Percentiles rank a stretch among this genome's conserved stretches.
phyloP scores from a whole-genome alignment of 148 eudicot genomes.

The Vaccinium vitisidaea region DNA sequence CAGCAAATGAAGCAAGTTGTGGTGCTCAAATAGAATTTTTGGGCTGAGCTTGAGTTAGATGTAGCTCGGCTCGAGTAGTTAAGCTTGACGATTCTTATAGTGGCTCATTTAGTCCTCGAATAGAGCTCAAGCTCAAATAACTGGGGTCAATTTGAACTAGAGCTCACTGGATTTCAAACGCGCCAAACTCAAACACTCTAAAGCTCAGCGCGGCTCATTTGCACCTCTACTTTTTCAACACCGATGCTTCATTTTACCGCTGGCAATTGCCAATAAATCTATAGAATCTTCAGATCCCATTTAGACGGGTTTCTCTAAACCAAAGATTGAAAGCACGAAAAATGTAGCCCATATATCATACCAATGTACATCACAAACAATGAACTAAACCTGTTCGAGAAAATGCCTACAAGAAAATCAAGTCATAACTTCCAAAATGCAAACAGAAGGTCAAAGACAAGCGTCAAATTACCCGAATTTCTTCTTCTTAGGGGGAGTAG shows the following conservation, averaged over 20 bases:
- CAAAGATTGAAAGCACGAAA: neutral
- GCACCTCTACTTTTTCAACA: neutral
- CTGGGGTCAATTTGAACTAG: neutral
- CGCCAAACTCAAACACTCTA: neutral
- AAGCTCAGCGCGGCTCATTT: neutral
- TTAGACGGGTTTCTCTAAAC: neutral
- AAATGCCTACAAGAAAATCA: slow-evolving; percentile 33
- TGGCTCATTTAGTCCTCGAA: neutral
- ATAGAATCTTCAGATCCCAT: neutral
- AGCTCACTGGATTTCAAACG: neutral
- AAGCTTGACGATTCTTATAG: neutral
- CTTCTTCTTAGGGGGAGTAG: slow-evolving; percentile 47
- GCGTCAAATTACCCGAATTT: slow-evolving; percentile 63
- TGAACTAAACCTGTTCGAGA: slow-evolving; percentile 29
- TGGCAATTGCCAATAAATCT: neutral
- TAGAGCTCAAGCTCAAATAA: neutral
- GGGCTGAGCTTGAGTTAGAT: too few relatives aligned
- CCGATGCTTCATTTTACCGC: neutral
- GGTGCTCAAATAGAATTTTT: too few relatives aligned
- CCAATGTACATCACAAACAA: neutral
- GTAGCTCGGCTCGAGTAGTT: too few relatives aligned
- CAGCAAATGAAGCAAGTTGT: neutral
- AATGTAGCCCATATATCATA: neutral
- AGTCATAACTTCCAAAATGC: neutral
- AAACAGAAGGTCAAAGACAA: neutral